phyloP scores from a whole-genome alignment of 2,329 filamentous ascomycete species.

The Pseudogymnoascus sp. region DNA sequence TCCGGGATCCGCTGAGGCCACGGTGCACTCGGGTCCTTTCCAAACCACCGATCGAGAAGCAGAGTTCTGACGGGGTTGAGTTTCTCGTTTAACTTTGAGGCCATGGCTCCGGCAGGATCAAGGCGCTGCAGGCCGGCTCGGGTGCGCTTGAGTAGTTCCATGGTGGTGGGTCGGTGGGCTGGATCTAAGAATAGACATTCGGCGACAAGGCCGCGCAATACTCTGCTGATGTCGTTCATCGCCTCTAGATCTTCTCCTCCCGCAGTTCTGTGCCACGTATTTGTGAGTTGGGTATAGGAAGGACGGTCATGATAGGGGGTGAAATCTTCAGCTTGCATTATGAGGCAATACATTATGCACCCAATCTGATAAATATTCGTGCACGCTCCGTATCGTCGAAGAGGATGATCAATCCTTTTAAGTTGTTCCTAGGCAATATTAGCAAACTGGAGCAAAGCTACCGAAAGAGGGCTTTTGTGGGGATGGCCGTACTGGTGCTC shows the following conservation, averaged over 20 bases:
- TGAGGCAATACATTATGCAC: background rate
- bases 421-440: background rate
- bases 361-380: background rate
- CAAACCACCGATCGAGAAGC: background rate
- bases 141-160: background rate
- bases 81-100: background rate
- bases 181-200: background rate
- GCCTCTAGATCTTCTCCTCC: background rate
- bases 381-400: background rate
- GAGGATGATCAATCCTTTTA: background rate
- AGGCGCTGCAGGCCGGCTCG: background rate
- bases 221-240: background rate
- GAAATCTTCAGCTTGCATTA: background rate
- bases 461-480: background rate
- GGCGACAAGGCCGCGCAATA: background rate
- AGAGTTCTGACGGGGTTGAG: background rate
- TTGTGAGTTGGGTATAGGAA: background rate
- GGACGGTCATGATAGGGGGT: background rate
- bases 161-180: background rate
- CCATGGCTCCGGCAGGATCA: background rate
- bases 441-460: background rate
- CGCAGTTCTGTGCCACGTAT: background rate
- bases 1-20: background rate
- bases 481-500: background rate
- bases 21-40: background rate